These are phyloP conservation scores for Gossypium armourianum DNA, from an alignment of 441 rosid species.

Conservation along the genomic window DNA sequence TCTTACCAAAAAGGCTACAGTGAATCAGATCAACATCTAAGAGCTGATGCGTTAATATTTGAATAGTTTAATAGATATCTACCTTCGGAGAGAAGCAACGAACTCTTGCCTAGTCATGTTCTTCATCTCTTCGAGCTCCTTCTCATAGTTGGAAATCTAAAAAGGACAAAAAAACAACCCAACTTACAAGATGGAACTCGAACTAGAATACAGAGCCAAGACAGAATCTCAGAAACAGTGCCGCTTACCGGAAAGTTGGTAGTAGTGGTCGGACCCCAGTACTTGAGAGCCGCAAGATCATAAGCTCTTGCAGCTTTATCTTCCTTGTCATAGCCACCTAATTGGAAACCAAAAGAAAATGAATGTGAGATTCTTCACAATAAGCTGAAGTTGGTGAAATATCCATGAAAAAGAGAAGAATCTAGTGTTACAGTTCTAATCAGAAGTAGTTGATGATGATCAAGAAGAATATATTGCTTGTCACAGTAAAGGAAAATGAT, in stretches of 20 bases:
- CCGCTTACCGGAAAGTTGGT: slow-evolving; percentile 66
- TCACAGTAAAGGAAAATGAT: slow-evolving; percentile 25
- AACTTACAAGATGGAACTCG: neutral
- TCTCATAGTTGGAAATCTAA: slow-evolving; percentile 63
- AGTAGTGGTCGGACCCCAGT: slow-evolving; percentile 89
- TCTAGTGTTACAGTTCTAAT: slow-evolving; percentile 21
- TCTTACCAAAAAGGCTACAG: neutral
- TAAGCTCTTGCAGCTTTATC: slow-evolving; percentile 94
- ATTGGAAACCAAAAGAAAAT: neutral
- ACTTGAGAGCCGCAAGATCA: slow-evolving; percentile 92
- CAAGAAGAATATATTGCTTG: slow-evolving; percentile 12
- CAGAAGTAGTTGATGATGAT: slow-evolving; percentile 10
- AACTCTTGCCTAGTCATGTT: slow-evolving; percentile 79
- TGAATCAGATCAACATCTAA: neutral
- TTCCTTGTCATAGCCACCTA: slow-evolving; percentile 93
- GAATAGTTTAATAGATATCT: neutral
- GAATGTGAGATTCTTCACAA: slow-evolving; percentile 8
- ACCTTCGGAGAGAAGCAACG: slow-evolving; percentile 85
- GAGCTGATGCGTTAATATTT: neutral
- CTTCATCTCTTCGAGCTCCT: slow-evolving; percentile 79
- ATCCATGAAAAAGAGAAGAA: slow-evolving; percentile 12
- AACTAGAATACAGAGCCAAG: neutral
- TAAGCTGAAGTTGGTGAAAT: neutral
- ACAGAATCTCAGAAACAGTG: neutral
- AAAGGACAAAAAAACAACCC: neutral